Percentiles rank a stretch among this genome's conserved stretches.
These are phyloP conservation scores for Erysiphe neolycopersici DNA, from an alignment of 2,329 filamentous ascomycete genomes.

Conservation along the genomic window DNA sequence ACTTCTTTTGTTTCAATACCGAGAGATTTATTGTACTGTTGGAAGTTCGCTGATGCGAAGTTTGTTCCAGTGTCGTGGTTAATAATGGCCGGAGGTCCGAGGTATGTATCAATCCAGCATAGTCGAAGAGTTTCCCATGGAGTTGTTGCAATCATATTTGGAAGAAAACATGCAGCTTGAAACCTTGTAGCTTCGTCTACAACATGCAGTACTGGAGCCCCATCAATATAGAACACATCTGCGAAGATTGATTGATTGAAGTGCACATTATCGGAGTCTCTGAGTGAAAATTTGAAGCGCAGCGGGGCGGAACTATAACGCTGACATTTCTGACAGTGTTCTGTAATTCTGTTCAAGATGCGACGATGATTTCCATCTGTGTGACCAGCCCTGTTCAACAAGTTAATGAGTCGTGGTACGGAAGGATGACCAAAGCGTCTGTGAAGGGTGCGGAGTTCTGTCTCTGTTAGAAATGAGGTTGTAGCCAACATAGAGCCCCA, in stretches of 20 bases:
- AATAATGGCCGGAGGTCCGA: too few relatives aligned
- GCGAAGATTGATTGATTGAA: conserved; percentile 2
- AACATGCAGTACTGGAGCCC: neutral
- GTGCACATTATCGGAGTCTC: neutral
- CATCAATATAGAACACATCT: neutral
- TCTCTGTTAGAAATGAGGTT: neutral
- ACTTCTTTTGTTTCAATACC: too few relatives aligned
- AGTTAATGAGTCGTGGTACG: neutral
- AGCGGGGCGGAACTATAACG: neutral
- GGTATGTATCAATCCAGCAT: too few relatives aligned
- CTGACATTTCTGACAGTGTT: neutral
- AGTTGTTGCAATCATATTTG: too few relatives aligned
- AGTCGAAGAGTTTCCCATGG: too few relatives aligned
- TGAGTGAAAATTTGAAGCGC: conserved; percentile 1
- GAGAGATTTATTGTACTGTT: too few relatives aligned
- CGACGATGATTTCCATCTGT: neutral
- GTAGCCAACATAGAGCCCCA: neutral
- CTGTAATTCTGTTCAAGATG: neutral
- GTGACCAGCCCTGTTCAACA: neutral
- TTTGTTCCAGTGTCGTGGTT: too few relatives aligned
- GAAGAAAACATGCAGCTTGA: too few relatives aligned
- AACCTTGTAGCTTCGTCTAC: neutral
- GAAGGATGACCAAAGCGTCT: neutral
- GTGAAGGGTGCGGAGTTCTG: neutral
- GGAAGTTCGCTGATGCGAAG: too few relatives aligned